Base-by-base conservation (phyloP, 75 land plant genomes). In the Cryptomeria japonica region DNA sequence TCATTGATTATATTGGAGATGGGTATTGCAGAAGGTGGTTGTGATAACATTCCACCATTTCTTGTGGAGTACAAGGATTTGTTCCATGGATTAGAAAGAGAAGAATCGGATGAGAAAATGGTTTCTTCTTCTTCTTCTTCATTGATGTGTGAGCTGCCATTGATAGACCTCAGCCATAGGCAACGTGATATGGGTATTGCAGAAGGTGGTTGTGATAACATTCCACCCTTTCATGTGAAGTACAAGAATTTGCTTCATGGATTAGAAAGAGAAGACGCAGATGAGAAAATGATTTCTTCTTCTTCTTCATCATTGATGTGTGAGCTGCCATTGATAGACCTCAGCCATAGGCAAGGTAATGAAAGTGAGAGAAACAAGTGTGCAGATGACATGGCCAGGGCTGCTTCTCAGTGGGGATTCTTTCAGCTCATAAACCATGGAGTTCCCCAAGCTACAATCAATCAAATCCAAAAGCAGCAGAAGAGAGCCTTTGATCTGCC, bases 371-470 rank as follows among this genome's bases (percentile, higher is more conserved):
- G 90, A 46, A 34, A 31, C 72, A 77, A 76, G 5, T 92, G 95
- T 86, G 49, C 28, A 2, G 53, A n/a, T 37, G 89, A 84, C 38
- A 93, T 97, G 3, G 92, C 83, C 15, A 64, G 53, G 56, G 99
- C 99, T 0, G 90, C 96, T 9, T 25, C 80, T 16, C 93, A 95
- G 83, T 97, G 99, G 99, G 99, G 97, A 55, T 97, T 97, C 91
- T 97, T 97, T 86, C 99, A 97, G 87, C 92, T 95, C 39, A 42
- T 93, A 85, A 93, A 93, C 92, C 95, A 94, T 86, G 94, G 94
- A 19, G 85, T 94, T 2, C 85, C 91, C 56, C 84, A 32, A 5
- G 88, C 91, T 75, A 78, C 93, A 1, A 87, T 94, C 15, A 41
- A 68, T 68, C 80, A 87, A 55, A 92, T 94, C 92, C 90, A 88